A percentile compares a stretch with the other conserved stretches of the same genome.
Conservation (phyloP, 345 rosid genomes). For the Eucalyptus sp. region DNA sequence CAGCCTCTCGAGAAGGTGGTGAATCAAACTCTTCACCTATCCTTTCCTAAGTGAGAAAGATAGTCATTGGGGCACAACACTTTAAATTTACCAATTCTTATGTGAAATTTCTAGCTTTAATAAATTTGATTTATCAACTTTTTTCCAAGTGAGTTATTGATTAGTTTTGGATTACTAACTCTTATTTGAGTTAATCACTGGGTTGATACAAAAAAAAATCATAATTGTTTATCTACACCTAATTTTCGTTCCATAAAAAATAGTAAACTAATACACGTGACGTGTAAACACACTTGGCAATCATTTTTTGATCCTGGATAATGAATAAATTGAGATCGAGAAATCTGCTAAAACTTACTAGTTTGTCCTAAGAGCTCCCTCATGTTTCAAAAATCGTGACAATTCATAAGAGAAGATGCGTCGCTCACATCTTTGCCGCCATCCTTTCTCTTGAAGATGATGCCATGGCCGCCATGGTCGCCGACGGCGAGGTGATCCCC, state of each 20-base stretch:
- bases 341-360: background rate
- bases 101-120: background rate
- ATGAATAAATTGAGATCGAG: background rate
- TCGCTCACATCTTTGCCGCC: slow-evolving; percentile 6
- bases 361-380: background rate
- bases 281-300: rapidly evolving
- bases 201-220: background rate
- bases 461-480: slow-evolving; percentile 39
- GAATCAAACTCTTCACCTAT: background rate
- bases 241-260: background rate
- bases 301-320: too few species aligned
- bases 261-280: rapidly evolving
- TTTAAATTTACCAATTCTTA: background rate
- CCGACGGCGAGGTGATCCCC: slow-evolving; percentile 46
- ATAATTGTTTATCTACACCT: background rate
- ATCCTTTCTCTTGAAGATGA: slow-evolving; percentile 29
- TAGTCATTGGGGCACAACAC: background rate
- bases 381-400: background rate
- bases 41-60: background rate
- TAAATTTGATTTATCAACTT: background rate
- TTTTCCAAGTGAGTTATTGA: background rate
- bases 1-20: rapidly evolving
- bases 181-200: background rate
- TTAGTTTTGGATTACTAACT: background rate
- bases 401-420: background rate